Conservation (phyloP, 2,329 filamentous ascomycete genomes). For the Aspergillus proliferans region DNA sequence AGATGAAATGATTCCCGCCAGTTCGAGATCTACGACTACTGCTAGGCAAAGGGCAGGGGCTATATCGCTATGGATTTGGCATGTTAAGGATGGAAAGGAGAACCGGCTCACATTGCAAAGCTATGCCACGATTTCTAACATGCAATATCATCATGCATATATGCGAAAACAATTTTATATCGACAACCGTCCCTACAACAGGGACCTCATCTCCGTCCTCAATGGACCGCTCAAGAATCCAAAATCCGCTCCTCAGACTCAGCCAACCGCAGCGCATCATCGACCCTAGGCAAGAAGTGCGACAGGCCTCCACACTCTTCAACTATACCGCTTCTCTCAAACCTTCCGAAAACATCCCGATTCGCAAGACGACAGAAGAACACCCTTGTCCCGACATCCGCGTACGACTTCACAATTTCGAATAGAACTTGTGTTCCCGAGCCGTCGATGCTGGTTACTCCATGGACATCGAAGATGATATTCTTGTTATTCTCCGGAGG, state of each 20-base stretch:
- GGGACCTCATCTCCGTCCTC: too few relatives aligned
- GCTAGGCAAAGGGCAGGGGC: not conserved
- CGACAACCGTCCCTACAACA: not conserved
- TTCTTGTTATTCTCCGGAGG: conserved; percentile 78
- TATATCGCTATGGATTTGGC: too few relatives aligned
- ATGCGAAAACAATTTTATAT: not conserved
- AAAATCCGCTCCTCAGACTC: conserved; percentile 59
- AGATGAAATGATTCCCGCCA: not conserved
- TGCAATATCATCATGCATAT: not conserved
- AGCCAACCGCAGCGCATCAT: conserved; percentile 74
- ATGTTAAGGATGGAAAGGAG: too few relatives aligned
- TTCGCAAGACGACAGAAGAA: conserved; percentile 51
- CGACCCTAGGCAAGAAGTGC: conserved; percentile 76
- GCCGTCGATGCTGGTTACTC: conserved; percentile 90
- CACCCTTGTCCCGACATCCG: conserved; percentile 61
- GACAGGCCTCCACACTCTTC: conserved; percentile 69
- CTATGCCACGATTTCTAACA: not conserved
- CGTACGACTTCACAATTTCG: conserved; percentile 80
- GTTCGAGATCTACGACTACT: not conserved
- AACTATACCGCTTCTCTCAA: conserved; percentile 76
- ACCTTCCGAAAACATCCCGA: conserved; percentile 61
- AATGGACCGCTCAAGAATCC: conserved; percentile 19
- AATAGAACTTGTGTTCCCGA: conserved; percentile 85
- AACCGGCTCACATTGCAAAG: not conserved
- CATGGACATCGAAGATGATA: conserved; percentile 94